Base-by-base conservation (phyloP, 2,329 filamentous ascomycete species). In the Lasiodiplodia theobromae region DNA sequence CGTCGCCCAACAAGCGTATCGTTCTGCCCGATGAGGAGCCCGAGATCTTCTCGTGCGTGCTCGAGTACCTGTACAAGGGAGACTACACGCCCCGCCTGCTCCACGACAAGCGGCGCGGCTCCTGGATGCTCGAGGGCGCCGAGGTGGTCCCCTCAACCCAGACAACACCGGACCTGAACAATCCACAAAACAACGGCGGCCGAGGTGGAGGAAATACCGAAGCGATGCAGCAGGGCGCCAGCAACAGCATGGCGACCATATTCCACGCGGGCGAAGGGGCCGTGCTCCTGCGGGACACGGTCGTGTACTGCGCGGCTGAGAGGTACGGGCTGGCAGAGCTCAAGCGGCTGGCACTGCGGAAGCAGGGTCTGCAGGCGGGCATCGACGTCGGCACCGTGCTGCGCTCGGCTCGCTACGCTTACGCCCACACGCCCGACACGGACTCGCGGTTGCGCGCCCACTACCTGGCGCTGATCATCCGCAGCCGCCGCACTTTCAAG, bases 401-500 rank as follows among this genome's bases (percentile, higher is more conserved):
- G 81, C 90, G 93, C 78, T 95, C 92, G 77, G 94, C 94, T 75
- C 93, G 95, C 82, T 97, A 96, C 86, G 94, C 94, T 79, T 97
- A 98, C 84, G 92, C 92, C 79, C 90, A 97, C 86, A 97, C 95
- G 77, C 94, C 94, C 74, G 93, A 97, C 85, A 91, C 90, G 76
- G 94, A 98, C 85, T 95, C 92, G 78, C 89, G 91, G 77, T 90
- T 98, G 82, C 94, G 94, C 85, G 94, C 94, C 86, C 94, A 97
- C 86, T 97, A 97, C 86, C 90, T 98, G 81, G 93, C 94, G 80
- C 89, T 97, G 82, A 97, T 97, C 83, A 97, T 97, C 86, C 91
- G 94, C 85, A 95, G 92, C 87, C 93, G 95, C 82, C 94, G 94
- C 86, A 97, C 93, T 77, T 97, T 98, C 83, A 97, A 97, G 91